Base-by-base conservation (phyloP, 176 grass and related monocot genomes). In the Oryza rufipogon region DNA sequence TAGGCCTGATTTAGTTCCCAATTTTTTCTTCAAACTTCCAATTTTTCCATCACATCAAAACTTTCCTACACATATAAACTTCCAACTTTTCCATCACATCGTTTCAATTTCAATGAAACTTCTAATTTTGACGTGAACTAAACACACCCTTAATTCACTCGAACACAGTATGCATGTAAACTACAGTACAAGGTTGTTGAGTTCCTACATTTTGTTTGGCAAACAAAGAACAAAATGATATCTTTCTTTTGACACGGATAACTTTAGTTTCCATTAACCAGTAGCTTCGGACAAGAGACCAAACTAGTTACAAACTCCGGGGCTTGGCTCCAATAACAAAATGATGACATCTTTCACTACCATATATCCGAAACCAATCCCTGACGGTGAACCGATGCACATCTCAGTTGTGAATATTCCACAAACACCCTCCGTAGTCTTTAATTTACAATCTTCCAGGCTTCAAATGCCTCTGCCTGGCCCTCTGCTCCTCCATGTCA, bases 401-500 rank as follows among this genome's bases (percentile, higher is more conserved):
- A 60, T 68, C 46, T 61, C 45, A 14, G 78, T 34, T 46, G 0
- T 9, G 39, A 85, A 73, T 73, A 46, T 19, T 84, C 10, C 28
- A n/a, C 46, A 19, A 20, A 73, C 23, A 67, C 36, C 6, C 60
- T 41, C 0, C 76, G 17, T 52, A 64, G 23, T n/a, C 9, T 54
- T 66, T 38, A 56, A 73, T 70, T 71, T 79, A 83, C 78, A 81
- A n/a, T 74, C 76, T 78, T 84, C 67, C 56, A 78, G 78, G 48
- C 83, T 80, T 91, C 54, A 4, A 83, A 75, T 46, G 74, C 83
- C 73, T 80, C 60, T 89, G 88, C 68, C 75, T 89, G 1, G 74
- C 13, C 80, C 75, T 89, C 76, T 90, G 85, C 79, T 80, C 87
- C 73, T 95, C 96, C 60, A 93, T 88, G 85, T 91, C 87, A 36